Conservation (phyloP, 495 filamentous ascomycete genomes). For the Xylaria intraflava region DNA sequence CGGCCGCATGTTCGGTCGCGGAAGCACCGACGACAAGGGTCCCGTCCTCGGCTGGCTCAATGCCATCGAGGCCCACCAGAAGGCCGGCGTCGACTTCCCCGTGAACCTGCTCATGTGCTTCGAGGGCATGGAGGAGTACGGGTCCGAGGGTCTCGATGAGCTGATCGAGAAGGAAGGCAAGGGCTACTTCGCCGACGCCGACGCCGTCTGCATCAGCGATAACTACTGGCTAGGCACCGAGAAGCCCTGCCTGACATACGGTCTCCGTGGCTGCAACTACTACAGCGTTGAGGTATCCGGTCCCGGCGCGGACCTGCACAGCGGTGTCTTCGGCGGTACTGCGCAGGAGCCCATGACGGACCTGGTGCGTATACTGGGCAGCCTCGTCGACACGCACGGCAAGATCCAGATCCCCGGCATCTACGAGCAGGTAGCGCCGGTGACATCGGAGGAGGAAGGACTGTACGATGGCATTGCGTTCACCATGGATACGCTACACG, state of each 20-base stretch:
- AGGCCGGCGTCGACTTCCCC: conserved; percentile 86
- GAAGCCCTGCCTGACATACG: conserved; percentile 96
- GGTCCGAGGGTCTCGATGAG: conserved; percentile 92
- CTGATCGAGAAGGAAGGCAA: conserved; percentile 85
- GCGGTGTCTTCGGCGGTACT: conserved; percentile 91
- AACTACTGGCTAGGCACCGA: conserved; percentile 99
- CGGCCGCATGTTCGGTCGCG: conserved; percentile 91
- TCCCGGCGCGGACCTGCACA: conserved; percentile 89
- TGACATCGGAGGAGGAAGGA: conserved; percentile 76
- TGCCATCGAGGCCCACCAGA: conserved; percentile 93
- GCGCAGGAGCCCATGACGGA: conserved; percentile 99
- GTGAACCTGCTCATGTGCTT: conserved; percentile 99
- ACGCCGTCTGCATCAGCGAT: conserved; percentile 97
- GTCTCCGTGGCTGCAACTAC: conserved; percentile 95
- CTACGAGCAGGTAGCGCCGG: conserved; percentile 80
- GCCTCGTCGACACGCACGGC: conserved; percentile 79
- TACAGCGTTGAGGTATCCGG: conserved; percentile 84
- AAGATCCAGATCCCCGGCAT: conserved; percentile 87
- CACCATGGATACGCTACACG: conserved; percentile 90
- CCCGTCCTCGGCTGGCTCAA: conserved; percentile 97
- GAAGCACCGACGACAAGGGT: conserved; percentile 96
- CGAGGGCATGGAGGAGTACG: conserved; percentile 99
- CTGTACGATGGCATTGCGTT: conserved; percentile 84
- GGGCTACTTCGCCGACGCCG: conserved; percentile 86
- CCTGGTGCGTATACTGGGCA: conserved; percentile 70